Evolutionary conservation across 768 basidiomycete species (phyloP).

Genomic region (Tylopilus rubrobrunneus): DNA sequence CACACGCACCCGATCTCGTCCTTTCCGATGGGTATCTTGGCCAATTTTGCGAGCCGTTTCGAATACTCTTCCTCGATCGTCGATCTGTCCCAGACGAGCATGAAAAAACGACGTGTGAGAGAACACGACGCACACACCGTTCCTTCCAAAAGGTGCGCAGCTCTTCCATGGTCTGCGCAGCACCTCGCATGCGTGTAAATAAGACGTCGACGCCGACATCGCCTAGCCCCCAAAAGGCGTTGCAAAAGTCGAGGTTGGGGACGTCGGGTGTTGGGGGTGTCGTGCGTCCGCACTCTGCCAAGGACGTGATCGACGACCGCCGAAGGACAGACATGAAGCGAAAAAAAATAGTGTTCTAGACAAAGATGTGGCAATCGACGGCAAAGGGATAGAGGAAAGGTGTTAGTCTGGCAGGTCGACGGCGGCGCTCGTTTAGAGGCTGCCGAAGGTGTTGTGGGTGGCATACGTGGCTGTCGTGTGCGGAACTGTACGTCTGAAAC

Average conservation of each 20-base stretch:
- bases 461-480: background rate
- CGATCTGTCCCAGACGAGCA: conserved; percentile 46
- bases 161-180: conserved; percentile 84
- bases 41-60: conserved; percentile 73
- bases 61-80: conserved; percentile 95
- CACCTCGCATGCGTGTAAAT: conserved; percentile 85
- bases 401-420: background rate
- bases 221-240: conserved; percentile 89
- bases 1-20: conserved; percentile 89
- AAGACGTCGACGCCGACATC: conserved; percentile 91
- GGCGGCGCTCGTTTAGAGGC: background rate
- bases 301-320: conserved; percentile 77
- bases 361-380: conserved; percentile 17
- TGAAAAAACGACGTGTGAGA: background rate
- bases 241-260: conserved; percentile 84
- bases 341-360: background rate
- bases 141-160: conserved; percentile 89
- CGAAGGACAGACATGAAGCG: conserved; percentile 64
- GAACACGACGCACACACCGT: conserved; percentile 51
- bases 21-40: conserved; percentile 70
- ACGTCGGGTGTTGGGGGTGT: conserved; percentile 40
- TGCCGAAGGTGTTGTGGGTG: background rate
- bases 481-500: no score
- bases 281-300: conserved; percentile 63
- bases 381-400: conserved; percentile 10